A percentile compares a stretch with the other conserved stretches of the same genome.
Conservation (phyloP, 257 asterid species). For the Penstemon newberryi region DNA sequence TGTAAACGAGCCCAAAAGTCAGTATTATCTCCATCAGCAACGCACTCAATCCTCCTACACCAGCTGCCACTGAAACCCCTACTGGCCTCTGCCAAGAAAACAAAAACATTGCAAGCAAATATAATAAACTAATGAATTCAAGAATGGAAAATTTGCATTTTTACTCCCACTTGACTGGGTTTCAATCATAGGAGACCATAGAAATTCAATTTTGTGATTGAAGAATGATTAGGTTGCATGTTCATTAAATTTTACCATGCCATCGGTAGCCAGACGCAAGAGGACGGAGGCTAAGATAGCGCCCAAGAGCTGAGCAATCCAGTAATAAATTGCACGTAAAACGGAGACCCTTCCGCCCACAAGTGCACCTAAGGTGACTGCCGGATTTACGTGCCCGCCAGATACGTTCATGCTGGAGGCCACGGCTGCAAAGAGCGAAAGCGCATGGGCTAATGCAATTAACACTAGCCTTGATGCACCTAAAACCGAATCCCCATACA, state of each 20-base stretch:
- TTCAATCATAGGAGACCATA: neutral
- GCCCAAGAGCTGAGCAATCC: conserved; percentile 94
- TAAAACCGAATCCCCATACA: conserved; percentile 50
- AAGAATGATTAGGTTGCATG: neutral
- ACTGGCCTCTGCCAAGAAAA: conserved; percentile 61
- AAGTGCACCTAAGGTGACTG: conserved; percentile 87
- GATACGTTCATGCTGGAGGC: conserved; percentile 86
- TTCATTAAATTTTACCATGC: conserved; percentile 46
- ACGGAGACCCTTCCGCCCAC: conserved; percentile 82
- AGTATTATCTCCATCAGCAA: conserved; percentile 75
- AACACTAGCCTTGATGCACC: conserved; percentile 59
- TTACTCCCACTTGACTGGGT: neutral
- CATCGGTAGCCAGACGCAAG: conserved; percentile 63
- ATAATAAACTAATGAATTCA: neutral
- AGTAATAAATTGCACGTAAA: conserved; percentile 75
- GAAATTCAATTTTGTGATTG: neutral
- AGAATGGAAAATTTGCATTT: neutral
- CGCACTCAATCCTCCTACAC: conserved; percentile 65
- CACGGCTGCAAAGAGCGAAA: conserved; percentile 76
- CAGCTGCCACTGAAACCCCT: conserved; percentile 70
- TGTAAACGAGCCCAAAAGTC: conserved; percentile 78
- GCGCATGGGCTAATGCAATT: conserved; percentile 73
- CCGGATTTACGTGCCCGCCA: conserved; percentile 92
- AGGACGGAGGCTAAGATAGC: conserved; percentile 71
- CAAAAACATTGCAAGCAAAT: neutral